These are phyloP conservation scores for Trichoderma pleuroti DNA, from an alignment of 2,329 filamentous ascomycete genomes.

Conservation along the genomic window DNA sequence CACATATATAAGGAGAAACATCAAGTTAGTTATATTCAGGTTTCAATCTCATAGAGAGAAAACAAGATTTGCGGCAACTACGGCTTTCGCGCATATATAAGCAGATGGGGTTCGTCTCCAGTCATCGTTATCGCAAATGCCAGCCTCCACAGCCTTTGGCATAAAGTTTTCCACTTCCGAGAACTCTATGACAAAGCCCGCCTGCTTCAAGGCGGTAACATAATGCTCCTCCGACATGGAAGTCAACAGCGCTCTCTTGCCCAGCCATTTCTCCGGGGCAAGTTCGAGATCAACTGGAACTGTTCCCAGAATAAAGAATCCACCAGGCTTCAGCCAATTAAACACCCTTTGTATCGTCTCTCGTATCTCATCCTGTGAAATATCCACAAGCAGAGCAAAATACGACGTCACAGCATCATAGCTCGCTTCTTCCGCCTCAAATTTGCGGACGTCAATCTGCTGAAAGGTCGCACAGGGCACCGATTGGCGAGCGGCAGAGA, in stretches of 20 bases:
- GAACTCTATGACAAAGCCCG: background rate
- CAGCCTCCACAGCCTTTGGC: background rate
- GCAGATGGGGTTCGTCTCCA: background rate
- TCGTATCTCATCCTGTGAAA: background rate
- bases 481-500: background rate
- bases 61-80: background rate
- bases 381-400: background rate
- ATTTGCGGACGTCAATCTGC: background rate
- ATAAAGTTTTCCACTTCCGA: background rate
- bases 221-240: background rate
- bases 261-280: background rate
- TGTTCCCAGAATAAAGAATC: background rate
- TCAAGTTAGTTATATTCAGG: background rate
- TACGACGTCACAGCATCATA: background rate
- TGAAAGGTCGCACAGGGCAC: background rate
- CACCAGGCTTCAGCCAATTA: background rate
- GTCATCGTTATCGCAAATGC: background rate
- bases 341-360: background rate
- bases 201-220: background rate
- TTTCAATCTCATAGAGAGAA: background rate
- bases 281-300: background rate
- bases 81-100: background rate
- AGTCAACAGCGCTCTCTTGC: background rate
- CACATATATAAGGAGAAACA: background rate
- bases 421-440: background rate